A percentile compares a stretch with the other conserved stretches of the same genome.
phyloP scores from a whole-genome alignment of 768 basidiomycete genomes.

The Kwoniella sp. region DNA sequence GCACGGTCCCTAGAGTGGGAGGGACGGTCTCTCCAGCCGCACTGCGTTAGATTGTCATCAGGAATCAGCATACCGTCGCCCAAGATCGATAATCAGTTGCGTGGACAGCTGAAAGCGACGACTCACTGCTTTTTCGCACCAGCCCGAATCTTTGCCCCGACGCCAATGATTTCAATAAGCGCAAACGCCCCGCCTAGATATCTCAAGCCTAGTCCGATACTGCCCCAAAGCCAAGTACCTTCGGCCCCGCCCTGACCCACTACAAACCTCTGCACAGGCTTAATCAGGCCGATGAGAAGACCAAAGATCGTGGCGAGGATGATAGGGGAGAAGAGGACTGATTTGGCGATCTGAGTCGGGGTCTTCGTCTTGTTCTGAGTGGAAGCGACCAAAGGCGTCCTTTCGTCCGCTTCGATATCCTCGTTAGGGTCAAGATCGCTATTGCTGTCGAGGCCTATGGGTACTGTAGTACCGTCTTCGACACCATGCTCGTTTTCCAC shows the following conservation, averaged over 20 bases:
- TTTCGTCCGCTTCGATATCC: conserved; percentile 38
- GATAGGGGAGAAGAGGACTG: conserved; percentile 22
- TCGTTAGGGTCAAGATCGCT: neutral
- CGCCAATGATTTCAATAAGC: conserved; percentile 41
- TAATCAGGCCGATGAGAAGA: conserved; percentile 46
- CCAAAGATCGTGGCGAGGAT: conserved; percentile 39
- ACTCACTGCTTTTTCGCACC: conserved; percentile 40
- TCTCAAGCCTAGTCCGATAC: conserved; percentile 37
- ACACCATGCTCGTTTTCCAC: neutral
- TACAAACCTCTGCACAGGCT: conserved; percentile 40
- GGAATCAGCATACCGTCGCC: neutral
- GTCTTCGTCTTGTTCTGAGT: neutral
- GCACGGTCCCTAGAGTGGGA: conserved; percentile 47
- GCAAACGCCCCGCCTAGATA: conserved; percentile 41
- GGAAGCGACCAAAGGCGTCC: conserved; percentile 43
- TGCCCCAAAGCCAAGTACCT: conserved; percentile 47
- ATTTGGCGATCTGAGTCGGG: conserved; percentile 1
- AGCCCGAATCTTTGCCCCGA: conserved; percentile 40
- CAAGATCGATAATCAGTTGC: neutral
- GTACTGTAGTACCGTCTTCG: neutral
- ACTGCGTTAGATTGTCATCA: conserved; percentile 5
- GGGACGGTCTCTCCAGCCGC: conserved; percentile 41
- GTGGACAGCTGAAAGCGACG: neutral
- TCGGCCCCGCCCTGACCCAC: conserved; percentile 23
- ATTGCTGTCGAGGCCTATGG: neutral